Evolutionary conservation across 2,329 filamentous ascomycete species (phyloP).

Genomic region (Penicillium fuscoglaucum): DNA sequence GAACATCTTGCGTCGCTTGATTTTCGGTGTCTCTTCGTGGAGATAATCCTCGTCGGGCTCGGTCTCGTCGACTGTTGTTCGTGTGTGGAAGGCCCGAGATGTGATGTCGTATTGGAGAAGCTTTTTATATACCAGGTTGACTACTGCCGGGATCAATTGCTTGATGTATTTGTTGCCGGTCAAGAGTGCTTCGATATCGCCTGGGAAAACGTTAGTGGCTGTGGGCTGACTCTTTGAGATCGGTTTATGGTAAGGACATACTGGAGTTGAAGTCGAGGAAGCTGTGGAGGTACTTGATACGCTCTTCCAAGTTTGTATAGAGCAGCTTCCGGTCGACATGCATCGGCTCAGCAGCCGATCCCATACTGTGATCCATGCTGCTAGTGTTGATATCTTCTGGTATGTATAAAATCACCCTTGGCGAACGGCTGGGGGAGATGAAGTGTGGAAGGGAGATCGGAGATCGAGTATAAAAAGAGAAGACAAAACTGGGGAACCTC

Average conservation of each 20-base stretch:
- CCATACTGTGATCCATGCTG: constrained; percentile 20
- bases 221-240: not conserved
- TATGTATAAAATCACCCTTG: not conserved
- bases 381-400: not conserved
- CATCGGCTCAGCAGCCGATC: constrained; percentile 34
- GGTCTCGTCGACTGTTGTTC: constrained; percentile 63
- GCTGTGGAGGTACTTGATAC: constrained; percentile 71
- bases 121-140: constrained; percentile 83
- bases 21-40: constrained; percentile 70
- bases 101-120: constrained; percentile 80
- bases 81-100: constrained; percentile 68
- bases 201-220: constrained; percentile 42
- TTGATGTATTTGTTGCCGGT: constrained; percentile 74
- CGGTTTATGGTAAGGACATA: constrained; percentile 44
- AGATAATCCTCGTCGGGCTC: constrained; percentile 61
- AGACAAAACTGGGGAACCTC: constrained; percentile 16
- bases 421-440: not conserved
- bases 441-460: not conserved
- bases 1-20: constrained; percentile 76
- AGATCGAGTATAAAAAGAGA: constrained; percentile 1
- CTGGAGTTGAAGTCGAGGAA: constrained; percentile 74
- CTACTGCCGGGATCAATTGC: constrained; percentile 76
- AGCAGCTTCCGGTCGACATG: constrained; percentile 70
- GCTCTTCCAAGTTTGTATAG: constrained; percentile 68
- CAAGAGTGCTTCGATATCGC: constrained; percentile 69